Evolutionary conservation across 192 early-diverging fungal species (phyloP).

Genomic region (Coemansia sp.): DNA sequence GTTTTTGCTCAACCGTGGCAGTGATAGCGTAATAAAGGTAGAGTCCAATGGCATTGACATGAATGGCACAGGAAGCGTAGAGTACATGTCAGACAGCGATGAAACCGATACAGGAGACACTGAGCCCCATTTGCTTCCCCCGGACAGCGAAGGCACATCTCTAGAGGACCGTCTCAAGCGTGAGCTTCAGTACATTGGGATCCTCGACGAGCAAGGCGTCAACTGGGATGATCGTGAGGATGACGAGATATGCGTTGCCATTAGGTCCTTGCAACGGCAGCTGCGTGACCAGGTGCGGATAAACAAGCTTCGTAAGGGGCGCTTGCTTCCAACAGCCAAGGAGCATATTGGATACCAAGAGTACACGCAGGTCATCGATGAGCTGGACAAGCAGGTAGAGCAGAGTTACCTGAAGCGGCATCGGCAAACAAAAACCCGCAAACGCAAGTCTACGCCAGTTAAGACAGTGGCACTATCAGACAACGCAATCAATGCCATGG

Average conservation of each 20-base stretch:
- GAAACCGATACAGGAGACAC: constrained; percentile 13
- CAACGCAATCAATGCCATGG: constrained; percentile 64
- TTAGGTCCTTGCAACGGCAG: constrained; percentile 68
- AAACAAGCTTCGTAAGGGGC: constrained; percentile 68
- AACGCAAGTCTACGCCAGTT: constrained; percentile 60
- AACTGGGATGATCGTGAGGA: constrained; percentile 71
- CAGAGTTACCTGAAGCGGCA: constrained; percentile 83
- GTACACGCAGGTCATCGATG: constrained; percentile 83
- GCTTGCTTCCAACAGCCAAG: constrained; percentile 66
- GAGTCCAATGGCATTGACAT: neutral
- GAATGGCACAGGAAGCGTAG: neutral
- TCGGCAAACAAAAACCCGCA: constrained; percentile 69
- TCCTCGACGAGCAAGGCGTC: constrained; percentile 77
- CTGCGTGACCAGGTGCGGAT: constrained; percentile 66
- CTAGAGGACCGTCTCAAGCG: constrained; percentile 82
- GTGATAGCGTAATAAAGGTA: neutral
- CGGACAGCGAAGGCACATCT: constrained; percentile 57
- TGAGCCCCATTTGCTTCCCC: constrained; percentile 16
- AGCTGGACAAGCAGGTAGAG: constrained; percentile 87
- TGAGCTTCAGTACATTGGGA: constrained; percentile 81
- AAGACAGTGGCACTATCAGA: constrained; percentile 66
- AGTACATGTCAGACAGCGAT: constrained; percentile 19
- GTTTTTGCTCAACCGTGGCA: constrained; percentile 39
- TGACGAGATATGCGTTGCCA: constrained; percentile 70
- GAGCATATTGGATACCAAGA: constrained; percentile 82